Conservation (phyloP, 2,329 filamentous ascomycete genomes). For the Cladorrhinum sp. region DNA sequence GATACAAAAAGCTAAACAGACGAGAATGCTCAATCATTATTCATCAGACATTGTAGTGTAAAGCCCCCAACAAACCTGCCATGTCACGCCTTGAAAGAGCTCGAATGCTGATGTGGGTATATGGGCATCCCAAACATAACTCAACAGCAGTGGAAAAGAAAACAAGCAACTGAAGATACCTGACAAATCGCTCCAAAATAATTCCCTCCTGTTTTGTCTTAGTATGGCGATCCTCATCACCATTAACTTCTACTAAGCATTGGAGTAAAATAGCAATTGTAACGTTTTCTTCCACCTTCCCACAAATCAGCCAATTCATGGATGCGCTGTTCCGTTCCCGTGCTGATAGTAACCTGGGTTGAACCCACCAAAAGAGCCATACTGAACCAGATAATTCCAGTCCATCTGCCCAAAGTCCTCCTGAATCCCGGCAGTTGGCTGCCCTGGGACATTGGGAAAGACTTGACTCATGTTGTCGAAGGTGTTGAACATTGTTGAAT, state of each 20-base stretch:
- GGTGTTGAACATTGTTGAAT: constrained; percentile 25
- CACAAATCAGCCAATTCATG: not conserved
- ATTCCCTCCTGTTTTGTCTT: not conserved
- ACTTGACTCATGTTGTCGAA: constrained; percentile 32
- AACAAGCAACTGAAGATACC: not conserved
- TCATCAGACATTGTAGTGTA: not conserved
- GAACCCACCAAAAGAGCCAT: constrained; percentile 30
- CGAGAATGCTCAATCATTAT: not conserved
- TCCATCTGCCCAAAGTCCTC: constrained; percentile 42
- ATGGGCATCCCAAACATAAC: not conserved
- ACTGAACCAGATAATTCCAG: constrained; percentile 48
- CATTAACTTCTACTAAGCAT: not conserved
- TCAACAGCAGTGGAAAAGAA: not conserved
- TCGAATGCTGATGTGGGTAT: not conserved
- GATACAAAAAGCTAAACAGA: not conserved
- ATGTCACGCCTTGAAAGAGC: not conserved
- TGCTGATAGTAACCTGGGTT: constrained; percentile 18
- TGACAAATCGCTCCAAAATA: not conserved
- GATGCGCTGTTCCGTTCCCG: not conserved
- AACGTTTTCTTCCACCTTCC: not conserved
- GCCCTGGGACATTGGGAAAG: constrained; percentile 22
- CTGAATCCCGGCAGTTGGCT: constrained; percentile 15
- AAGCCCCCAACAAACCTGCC: not conserved
- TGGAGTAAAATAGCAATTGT: not conserved
- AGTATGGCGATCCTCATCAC: not conserved